Conservation (phyloP, 306 rosid species). For the Quillaja saponaria region DNA sequence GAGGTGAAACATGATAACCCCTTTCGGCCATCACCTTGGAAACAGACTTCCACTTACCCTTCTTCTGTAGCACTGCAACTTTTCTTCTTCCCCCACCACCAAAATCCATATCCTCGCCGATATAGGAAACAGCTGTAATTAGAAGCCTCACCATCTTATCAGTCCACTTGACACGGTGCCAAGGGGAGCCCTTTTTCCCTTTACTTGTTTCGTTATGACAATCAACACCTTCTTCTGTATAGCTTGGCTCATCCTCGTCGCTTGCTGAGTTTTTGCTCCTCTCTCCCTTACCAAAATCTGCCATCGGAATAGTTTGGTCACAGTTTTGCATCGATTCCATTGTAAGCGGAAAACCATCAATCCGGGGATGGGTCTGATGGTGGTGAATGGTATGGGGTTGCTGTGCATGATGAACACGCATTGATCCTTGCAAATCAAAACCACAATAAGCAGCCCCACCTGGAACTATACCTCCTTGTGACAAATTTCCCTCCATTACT, state of each 20-base stretch:
- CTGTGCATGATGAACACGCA: slow-evolving; percentile 48
- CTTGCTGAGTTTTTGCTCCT: slow-evolving; percentile 69
- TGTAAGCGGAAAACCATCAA: slow-evolving; percentile 57
- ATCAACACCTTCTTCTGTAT: slow-evolving; percentile 63
- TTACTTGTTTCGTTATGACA: slow-evolving; percentile 49
- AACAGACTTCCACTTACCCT: slow-evolving; percentile 91
- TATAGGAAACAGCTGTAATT: slow-evolving; percentile 83
- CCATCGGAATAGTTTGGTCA: slow-evolving; percentile 54
- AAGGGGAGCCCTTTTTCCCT: slow-evolving; percentile 68
- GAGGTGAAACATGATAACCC: slow-evolving; percentile 83
- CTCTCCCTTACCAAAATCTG: slow-evolving; percentile 65
- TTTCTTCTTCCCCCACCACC: slow-evolving; percentile 67
- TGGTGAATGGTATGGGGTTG: slow-evolving; percentile 54
- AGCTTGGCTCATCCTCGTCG: slow-evolving; percentile 76
- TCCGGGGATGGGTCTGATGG: slow-evolving; percentile 49
- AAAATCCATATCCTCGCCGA: slow-evolving; percentile 64
- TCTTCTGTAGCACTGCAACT: slow-evolving; percentile 63
- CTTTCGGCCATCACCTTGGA: slow-evolving; percentile 96
- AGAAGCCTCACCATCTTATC: slow-evolving; percentile 91
- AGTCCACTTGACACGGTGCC: slow-evolving; percentile 95
- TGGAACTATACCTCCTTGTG: slow-evolving; percentile 71
- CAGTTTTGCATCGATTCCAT: slow-evolving; percentile 60
- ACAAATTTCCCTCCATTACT: slow-evolving; percentile 77
- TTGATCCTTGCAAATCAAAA: slow-evolving; percentile 68
- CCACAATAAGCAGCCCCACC: slow-evolving; percentile 67